A percentile compares a stretch with the other conserved stretches of the same genome.
Conservation (phyloP, 1,284 basidiomycete genomes). For the Puccinia novopanici region DNA sequence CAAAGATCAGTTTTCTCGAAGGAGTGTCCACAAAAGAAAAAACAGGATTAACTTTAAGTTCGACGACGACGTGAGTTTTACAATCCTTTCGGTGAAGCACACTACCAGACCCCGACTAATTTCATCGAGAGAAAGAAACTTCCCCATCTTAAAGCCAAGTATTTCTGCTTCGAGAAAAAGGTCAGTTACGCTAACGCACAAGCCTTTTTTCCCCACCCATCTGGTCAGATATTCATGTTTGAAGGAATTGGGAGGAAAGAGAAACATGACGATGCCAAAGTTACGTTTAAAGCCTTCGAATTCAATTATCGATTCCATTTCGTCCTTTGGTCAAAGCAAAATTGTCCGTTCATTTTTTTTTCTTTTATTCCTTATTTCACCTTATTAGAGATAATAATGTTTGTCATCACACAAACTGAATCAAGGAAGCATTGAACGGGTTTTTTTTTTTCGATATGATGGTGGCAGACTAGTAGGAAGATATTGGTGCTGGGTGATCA, state of each 20-base stretch:
- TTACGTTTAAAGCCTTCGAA: slow-evolving; percentile 12
- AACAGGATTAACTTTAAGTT: background rate
- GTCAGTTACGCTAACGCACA: background rate
- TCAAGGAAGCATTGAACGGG: background rate
- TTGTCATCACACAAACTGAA: no score
- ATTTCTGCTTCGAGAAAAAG: background rate
- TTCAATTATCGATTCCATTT: slow-evolving; percentile 6
- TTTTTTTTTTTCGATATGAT: background rate
- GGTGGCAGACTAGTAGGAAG: background rate
- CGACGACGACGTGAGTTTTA: background rate
- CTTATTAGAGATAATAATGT: no score
- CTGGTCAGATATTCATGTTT: background rate
- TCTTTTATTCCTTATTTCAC: background rate
- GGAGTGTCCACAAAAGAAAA: background rate
- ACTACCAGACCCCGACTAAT: no score
- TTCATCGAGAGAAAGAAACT: no score
- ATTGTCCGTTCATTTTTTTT: background rate
- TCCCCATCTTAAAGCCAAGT: no score
- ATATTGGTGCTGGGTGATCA: slow-evolving; percentile 12
- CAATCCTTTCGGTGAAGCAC: background rate
- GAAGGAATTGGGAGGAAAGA: no score
- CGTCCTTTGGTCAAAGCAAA: background rate
- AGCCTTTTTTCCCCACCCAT: no score
- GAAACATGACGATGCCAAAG: background rate
- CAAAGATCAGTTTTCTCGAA: background rate